These are phyloP conservation scores for Ustilago xerochloae DNA, from an alignment of 1,284 basidiomycete species.

Conservation along the genomic window DNA sequence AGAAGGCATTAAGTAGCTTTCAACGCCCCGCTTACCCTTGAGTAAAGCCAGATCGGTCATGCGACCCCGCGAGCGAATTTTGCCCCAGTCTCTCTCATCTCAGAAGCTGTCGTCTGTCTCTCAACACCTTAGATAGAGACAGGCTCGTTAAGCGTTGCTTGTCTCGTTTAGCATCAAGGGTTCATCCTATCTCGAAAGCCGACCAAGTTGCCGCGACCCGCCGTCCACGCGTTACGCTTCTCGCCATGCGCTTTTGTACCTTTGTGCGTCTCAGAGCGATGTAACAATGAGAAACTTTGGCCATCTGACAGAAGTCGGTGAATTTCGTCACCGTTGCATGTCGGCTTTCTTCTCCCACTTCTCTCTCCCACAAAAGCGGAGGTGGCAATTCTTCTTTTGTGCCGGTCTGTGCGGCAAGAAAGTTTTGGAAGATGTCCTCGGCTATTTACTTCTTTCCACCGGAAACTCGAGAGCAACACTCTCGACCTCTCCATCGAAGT, in stretches of 20 bases:
- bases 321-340: slow-evolving; percentile 16
- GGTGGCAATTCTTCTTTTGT: slow-evolving; percentile 1
- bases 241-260: background rate
- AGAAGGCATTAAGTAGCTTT: no score
- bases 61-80: background rate
- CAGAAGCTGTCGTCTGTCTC: background rate
- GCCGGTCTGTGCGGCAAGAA: slow-evolving; percentile 25
- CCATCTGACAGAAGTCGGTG: slow-evolving; percentile 16
- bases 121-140: background rate
- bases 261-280: background rate
- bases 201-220: slow-evolving; percentile 24
- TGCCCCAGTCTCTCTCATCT: no score
- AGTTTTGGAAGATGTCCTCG: slow-evolving; percentile 1
- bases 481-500: background rate
- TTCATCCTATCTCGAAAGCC: background rate
- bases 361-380: background rate
- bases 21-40: no score
- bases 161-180: slow-evolving; percentile 18
- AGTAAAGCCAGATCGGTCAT: background rate
- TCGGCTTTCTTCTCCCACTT: background rate
- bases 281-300: slow-evolving; percentile 8
- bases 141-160: slow-evolving; percentile 5
- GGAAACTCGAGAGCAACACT: slow-evolving; percentile 14
- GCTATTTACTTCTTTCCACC: slow-evolving; percentile 8
- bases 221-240: slow-evolving; percentile 9